Conservation (phyloP, 768 basidiomycete species). For the Boletus sp. region DNA sequence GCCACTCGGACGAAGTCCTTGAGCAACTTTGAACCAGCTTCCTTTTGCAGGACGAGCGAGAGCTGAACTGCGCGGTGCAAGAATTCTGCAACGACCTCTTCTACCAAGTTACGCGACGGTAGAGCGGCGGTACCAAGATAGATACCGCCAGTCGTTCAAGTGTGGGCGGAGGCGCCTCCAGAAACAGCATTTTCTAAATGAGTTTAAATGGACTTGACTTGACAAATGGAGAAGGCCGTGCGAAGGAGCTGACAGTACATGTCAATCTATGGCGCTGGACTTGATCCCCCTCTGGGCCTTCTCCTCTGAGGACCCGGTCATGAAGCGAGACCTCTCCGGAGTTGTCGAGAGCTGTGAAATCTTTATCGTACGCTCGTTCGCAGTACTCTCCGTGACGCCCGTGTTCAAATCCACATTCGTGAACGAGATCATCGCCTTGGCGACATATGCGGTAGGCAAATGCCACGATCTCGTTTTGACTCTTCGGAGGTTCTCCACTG, state of each 20-base stretch:
- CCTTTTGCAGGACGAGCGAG: constrained; percentile 85
- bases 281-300: background rate
- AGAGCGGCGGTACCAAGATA: constrained; percentile 93
- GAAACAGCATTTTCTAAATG: constrained; percentile 89
- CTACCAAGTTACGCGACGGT: constrained; percentile 91
- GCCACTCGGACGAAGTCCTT: constrained; percentile 94
- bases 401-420: constrained; percentile 17
- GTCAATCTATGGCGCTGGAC: background rate
- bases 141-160: constrained; percentile 94
- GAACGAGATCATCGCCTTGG: constrained; percentile 9
- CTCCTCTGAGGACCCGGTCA: background rate
- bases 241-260: no score
- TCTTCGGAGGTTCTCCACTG: no score
- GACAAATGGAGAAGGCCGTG: background rate
- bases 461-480: constrained; percentile 7
- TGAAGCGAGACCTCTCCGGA: background rate
- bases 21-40: constrained; percentile 90
- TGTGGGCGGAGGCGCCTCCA: constrained; percentile 93
- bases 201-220: background rate
- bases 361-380: background rate
- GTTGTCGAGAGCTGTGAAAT: background rate
- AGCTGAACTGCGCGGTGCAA: constrained; percentile 94
- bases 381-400: background rate
- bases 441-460: constrained; percentile 18
- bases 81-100: constrained; percentile 84